Percentiles rank a stretch among this genome's conserved stretches.
These are phyloP conservation scores for Striga hermonthica DNA, from an alignment of 305 asterid species.

Conservation along the genomic window DNA sequence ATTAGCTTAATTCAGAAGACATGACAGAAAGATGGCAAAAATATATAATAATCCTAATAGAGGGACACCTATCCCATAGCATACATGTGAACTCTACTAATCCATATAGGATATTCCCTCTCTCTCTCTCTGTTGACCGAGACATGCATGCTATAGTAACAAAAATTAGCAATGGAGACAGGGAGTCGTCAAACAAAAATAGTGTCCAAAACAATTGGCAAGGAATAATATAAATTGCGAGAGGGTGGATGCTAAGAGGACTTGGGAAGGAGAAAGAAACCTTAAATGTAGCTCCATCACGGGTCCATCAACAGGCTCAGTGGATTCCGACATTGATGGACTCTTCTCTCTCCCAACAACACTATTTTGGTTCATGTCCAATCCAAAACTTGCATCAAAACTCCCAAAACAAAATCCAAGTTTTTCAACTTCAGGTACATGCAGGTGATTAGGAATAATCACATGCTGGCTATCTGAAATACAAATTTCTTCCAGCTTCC, in stretches of 20 bases:
- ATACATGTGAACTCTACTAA: too few species aligned
- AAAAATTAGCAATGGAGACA: background rate
- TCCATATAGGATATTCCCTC: too few species aligned
- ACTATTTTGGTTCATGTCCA: conserved; percentile 45
- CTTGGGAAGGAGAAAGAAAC: conserved; percentile 38
- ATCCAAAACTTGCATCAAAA: conserved; percentile 67
- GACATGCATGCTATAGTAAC: background rate
- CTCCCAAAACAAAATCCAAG: conserved; percentile 96
- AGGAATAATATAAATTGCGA: conserved; percentile 2
- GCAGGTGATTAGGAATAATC: conserved; percentile 78
- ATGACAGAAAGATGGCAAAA: too few species aligned
- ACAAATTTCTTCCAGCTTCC: conserved; percentile 56
- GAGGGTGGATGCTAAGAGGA: conserved; percentile 24
- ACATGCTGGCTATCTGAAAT: conserved; percentile 71
- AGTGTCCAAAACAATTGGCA: conserved; percentile 7
- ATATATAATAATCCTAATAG: too few species aligned
- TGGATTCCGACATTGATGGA: conserved; percentile 45
- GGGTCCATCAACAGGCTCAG: conserved; percentile 58
- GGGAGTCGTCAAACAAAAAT: background rate
- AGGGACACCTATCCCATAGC: too few species aligned
- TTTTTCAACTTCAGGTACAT: conserved; percentile 77
- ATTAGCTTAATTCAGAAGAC: background rate
- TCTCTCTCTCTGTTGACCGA: too few species aligned
- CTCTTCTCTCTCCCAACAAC: conserved; percentile 44
- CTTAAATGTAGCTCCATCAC: conserved; percentile 55